A percentile compares a stretch with the other conserved stretches of the same genome.
Conservation (phyloP, 306 rosid genomes). For the Casuarina equisetifolia region DNA sequence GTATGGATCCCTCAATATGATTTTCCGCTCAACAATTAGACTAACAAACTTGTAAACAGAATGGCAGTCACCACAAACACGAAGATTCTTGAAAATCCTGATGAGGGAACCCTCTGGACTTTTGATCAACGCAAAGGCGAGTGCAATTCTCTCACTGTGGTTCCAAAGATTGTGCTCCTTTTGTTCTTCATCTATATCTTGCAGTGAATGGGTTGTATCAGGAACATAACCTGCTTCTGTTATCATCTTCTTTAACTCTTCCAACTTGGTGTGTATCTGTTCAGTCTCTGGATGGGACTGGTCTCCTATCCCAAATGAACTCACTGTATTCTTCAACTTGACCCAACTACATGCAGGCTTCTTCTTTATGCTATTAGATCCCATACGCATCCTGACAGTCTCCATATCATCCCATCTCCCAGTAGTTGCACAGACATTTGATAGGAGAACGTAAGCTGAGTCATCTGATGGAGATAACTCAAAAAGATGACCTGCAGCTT, state of each 20-base stretch:
- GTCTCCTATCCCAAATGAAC: constrained; percentile 81
- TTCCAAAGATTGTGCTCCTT: constrained; percentile 94
- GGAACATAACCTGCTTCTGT: constrained; percentile 78
- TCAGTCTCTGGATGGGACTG: constrained; percentile 51
- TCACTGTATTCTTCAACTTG: constrained; percentile 63
- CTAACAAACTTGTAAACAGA: constrained; percentile 76
- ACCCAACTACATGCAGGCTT: constrained; percentile 94
- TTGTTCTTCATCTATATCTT: constrained; percentile 89
- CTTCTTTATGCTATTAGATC: constrained; percentile 59
- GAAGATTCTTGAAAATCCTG: constrained; percentile 83
- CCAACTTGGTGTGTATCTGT: constrained; percentile 59
- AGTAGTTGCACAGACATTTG: constrained; percentile 76
- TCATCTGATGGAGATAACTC: constrained; percentile 72
- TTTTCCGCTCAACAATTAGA: constrained; percentile 55
- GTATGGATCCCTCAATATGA: constrained; percentile 76
- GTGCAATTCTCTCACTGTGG: constrained; percentile 92
- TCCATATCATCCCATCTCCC: constrained; percentile 87
- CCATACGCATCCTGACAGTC: constrained; percentile 70
- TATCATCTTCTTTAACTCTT: constrained; percentile 63
- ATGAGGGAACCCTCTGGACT: constrained; percentile 61
- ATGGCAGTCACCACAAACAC: constrained; percentile 95
- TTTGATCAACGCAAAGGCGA: constrained; percentile 74
- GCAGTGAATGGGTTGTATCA: constrained; percentile 79
- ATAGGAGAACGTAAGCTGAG: constrained; percentile 87
- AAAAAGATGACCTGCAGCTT: constrained; percentile 68